Percentiles rank a stretch among this genome's conserved stretches.
Evolutionary conservation across 148 eudicot species (phyloP).

Genomic region (Rhododendron henanense): DNA sequence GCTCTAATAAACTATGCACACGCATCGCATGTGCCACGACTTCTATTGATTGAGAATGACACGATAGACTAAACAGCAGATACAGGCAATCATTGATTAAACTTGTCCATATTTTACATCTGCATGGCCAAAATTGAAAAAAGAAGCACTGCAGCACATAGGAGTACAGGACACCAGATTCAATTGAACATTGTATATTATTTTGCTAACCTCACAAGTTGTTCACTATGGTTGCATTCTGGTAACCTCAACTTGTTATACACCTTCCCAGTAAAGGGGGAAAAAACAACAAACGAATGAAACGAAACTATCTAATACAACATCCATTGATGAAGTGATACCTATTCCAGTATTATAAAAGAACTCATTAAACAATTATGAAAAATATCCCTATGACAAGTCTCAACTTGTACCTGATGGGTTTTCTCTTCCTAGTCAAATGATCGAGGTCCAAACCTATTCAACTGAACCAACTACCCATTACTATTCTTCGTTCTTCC

Average conservation of each 20-base stretch:
- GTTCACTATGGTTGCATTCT: neutral
- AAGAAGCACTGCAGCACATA: neutral
- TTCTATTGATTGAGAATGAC: neutral
- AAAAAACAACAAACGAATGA: neutral
- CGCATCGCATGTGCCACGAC: no score
- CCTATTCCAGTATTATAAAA: neutral
- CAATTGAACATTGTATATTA: neutral
- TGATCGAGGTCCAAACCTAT: neutral
- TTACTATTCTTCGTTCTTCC: neutral
- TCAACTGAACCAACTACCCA: neutral
- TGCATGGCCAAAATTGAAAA: no score
- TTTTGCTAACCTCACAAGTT: neutral
- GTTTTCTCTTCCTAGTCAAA: neutral
- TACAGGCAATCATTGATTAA: neutral
- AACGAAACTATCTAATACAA: neutral
- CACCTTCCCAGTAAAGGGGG: neutral
- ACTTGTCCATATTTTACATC: no score
- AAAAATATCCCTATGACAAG: neutral
- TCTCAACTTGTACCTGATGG: neutral
- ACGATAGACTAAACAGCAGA: no score
- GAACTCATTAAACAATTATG: neutral
- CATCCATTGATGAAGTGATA: neutral
- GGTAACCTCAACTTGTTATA: neutral
- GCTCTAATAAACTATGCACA: no score
- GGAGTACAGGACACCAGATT: neutral